Percentiles rank a stretch among this genome's conserved stretches.
phyloP scores from a whole-genome alignment of 2,329 filamentous ascomycete genomes.

The Thielaviopsis populi region DNA sequence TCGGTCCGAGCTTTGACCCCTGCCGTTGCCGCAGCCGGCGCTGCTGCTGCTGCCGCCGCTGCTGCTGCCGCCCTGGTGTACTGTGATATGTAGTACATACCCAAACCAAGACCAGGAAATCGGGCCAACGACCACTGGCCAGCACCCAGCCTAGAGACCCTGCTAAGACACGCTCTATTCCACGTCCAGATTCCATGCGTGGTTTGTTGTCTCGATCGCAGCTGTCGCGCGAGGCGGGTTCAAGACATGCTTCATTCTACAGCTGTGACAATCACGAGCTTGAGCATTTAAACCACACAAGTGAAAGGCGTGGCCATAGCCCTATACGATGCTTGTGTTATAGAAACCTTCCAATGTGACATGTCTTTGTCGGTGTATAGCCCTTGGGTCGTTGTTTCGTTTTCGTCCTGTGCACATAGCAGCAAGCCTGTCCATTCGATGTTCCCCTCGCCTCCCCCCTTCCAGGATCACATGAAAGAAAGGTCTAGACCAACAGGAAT shows the following conservation, averaged over 20 bases:
- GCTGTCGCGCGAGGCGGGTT: neutral
- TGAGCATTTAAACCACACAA: neutral
- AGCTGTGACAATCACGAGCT: neutral
- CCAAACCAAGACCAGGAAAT: neutral
- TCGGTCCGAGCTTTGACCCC: neutral
- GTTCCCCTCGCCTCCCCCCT: neutral
- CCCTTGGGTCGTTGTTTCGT: no score
- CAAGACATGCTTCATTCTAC: neutral
- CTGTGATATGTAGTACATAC: neutral
- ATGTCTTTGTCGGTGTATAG: no score
- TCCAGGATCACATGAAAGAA: neutral
- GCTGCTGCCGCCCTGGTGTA: no score
- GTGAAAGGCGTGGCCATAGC: neutral
- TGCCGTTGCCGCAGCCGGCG: neutral
- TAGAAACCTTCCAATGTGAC: no score
- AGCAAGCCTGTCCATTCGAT: neutral
- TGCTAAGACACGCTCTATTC: neutral
- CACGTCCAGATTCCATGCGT: neutral
- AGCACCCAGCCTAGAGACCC: neutral
- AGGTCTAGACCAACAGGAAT: neutral
- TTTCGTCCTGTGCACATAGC: no score
- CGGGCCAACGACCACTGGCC: neutral
- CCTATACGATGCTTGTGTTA: no score
- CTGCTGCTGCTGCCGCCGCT: neutral
- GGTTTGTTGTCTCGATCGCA: neutral